Evolutionary conservation across 1,139 yeast genomes (phyloP).

Genomic region (Scheffersomyces parashehatae): DNA sequence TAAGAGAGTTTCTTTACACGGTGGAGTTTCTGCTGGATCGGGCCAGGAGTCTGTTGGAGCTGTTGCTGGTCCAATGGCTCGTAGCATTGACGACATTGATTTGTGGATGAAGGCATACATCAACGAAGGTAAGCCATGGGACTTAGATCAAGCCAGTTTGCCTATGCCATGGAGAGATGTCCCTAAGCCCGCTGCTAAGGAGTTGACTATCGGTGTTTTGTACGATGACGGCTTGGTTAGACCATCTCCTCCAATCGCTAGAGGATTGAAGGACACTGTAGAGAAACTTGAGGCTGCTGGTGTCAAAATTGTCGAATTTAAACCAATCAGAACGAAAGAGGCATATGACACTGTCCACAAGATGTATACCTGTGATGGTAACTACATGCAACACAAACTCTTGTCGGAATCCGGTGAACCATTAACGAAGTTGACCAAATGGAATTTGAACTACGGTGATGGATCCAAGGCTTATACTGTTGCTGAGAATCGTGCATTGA

Average conservation of each 20-base stretch:
- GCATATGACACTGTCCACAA: constrained; percentile 53
- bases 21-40: constrained; percentile 54
- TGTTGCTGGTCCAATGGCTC: constrained; percentile 64
- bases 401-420: constrained; percentile 69
- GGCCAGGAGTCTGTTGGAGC: constrained; percentile 63
- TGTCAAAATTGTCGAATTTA: constrained; percentile 33
- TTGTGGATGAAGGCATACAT: constrained; percentile 59
- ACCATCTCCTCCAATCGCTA: constrained; percentile 56
- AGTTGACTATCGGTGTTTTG: constrained; percentile 38
- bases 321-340: constrained; percentile 51
- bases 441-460: constrained; percentile 58
- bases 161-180: constrained; percentile 67
- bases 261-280: constrained; percentile 21
- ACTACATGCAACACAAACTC: constrained; percentile 50
- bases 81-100: constrained; percentile 63
- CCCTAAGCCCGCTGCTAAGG: constrained; percentile 27
- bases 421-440: constrained; percentile 56
- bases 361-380: constrained; percentile 63
- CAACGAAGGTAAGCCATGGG: constrained; percentile 71
- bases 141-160: constrained; percentile 53
- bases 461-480: constrained; percentile 48
- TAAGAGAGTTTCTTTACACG: constrained; percentile 54
- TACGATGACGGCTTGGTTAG: constrained; percentile 40
- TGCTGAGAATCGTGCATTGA: constrained; percentile 50
- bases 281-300: constrained; percentile 18